phyloP scores from a whole-genome alignment of 2,329 filamentous ascomycete genomes.

The Polytolypa hystricis region DNA sequence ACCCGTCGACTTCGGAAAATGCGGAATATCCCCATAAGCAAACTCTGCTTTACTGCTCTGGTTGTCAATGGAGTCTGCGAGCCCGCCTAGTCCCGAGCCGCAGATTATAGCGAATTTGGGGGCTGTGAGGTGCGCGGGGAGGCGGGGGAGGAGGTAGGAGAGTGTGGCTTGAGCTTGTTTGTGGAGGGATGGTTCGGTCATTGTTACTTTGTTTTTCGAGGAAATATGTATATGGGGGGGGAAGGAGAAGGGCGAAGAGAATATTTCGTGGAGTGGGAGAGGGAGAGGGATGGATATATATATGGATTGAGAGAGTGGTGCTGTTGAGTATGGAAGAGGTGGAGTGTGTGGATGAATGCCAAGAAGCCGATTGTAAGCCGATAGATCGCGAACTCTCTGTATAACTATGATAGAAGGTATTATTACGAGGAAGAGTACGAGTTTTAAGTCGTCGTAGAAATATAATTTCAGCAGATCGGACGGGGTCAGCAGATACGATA shows the following conservation, averaged over 20 bases:
- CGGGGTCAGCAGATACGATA: no score
- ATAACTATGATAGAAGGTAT: no score
- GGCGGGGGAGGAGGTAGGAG: constrained; percentile 36
- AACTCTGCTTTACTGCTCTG: constrained; percentile 40
- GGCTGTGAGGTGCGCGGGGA: constrained; percentile 40
- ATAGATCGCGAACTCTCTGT: no score
- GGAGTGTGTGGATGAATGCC: no score
- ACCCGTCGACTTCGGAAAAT: constrained; percentile 53
- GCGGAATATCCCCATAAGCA: constrained; percentile 48
- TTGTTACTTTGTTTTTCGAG: constrained; percentile 1
- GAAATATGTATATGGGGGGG: no score
- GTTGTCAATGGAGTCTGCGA: constrained; percentile 37
- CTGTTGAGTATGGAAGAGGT: no score
- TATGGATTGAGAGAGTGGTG: not conserved
- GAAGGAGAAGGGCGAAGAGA: not conserved
- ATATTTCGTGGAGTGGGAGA: no score
- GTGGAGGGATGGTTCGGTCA: constrained; percentile 8
- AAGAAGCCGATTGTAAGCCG: no score
- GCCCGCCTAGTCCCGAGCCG: constrained; percentile 52
- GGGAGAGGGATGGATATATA: no score
- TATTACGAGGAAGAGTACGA: no score
- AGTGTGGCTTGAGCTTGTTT: constrained; percentile 37
- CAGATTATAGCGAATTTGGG: constrained; percentile 54
- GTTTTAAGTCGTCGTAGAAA: no score
- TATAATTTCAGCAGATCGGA: no score